phyloP scores from a whole-genome alignment of 192 early-diverging fungal species.

The Ramicandelaber brevisporus region DNA sequence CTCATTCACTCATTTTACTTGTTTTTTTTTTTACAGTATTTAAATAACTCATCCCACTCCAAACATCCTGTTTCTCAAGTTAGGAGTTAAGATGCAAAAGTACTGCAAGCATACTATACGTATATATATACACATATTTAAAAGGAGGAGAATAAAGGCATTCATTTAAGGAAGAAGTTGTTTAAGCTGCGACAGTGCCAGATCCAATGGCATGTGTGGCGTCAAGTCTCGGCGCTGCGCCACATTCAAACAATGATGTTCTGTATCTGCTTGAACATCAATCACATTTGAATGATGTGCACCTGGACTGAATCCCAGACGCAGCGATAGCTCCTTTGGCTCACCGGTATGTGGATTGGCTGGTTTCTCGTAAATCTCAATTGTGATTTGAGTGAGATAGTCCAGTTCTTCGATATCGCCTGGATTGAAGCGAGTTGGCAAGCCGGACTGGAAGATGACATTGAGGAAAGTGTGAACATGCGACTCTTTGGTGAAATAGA shows the following conservation, averaged over 20 bases:
- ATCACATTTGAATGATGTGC: constrained; percentile 76
- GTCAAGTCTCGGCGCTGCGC: constrained; percentile 70
- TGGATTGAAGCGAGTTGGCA: constrained; percentile 39
- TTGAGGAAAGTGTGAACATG: constrained; percentile 87
- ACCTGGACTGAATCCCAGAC: constrained; percentile 74
- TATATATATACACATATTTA: no score
- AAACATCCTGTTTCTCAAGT: no score
- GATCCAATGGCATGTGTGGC: constrained; percentile 54
- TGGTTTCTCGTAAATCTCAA: constrained; percentile 81
- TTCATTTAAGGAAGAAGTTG: no score
- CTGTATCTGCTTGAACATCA: constrained; percentile 55
- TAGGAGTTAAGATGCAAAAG: no score
- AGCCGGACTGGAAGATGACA: constrained; percentile 61
- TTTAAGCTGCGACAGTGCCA: constrained; percentile 30
- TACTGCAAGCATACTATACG: no score
- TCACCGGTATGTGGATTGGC: constrained; percentile 13
- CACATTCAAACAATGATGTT: constrained; percentile 58
- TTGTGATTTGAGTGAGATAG: constrained; percentile 91
- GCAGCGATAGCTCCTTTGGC: constrained; percentile 58
- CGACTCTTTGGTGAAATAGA: constrained; percentile 91
- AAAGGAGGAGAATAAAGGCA: no score
- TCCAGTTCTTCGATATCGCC: constrained; percentile 65
- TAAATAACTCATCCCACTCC: no score
- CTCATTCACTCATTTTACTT: no score
- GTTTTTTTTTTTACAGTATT: no score